A percentile compares a stretch with the other conserved stretches of the same genome.
phyloP scores from a whole-genome alignment of 805 yeast genomes.

The Saccharomycopsis babjevae region DNA sequence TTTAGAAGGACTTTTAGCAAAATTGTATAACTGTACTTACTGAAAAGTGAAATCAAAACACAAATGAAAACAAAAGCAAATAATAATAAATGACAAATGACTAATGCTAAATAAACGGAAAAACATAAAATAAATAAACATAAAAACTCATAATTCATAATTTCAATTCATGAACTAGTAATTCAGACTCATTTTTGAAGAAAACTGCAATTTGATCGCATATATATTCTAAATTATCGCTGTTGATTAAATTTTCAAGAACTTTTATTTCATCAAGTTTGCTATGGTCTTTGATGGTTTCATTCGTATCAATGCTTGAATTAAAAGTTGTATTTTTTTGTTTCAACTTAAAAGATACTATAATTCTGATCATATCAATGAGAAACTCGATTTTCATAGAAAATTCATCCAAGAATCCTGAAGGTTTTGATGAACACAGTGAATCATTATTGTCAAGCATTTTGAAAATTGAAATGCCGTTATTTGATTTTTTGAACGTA shows the following conservation, averaged over 20 bases:
- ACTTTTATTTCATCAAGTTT: not conserved
- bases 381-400: not conserved
- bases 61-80: not conserved
- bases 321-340: not conserved
- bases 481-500: not conserved
- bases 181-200: not conserved
- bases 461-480: not conserved
- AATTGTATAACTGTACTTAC: not conserved
- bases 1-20: not conserved
- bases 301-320: not conserved
- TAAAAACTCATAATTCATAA: not conserved
- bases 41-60: not conserved
- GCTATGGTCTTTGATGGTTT: not conserved
- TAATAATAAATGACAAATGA: too few species aligned
- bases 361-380: not conserved
- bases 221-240: not conserved
- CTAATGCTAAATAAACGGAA: not conserved
- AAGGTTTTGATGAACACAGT: not conserved
- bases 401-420: not conserved
- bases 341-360: not conserved
- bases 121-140: not conserved
- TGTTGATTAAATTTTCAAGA: not conserved
- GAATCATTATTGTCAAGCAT: not conserved
- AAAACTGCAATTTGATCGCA: not conserved
- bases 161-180: not conserved